Base-by-base conservation (phyloP, 257 asterid genomes). In the Ocimum tenuiflorum region DNA sequence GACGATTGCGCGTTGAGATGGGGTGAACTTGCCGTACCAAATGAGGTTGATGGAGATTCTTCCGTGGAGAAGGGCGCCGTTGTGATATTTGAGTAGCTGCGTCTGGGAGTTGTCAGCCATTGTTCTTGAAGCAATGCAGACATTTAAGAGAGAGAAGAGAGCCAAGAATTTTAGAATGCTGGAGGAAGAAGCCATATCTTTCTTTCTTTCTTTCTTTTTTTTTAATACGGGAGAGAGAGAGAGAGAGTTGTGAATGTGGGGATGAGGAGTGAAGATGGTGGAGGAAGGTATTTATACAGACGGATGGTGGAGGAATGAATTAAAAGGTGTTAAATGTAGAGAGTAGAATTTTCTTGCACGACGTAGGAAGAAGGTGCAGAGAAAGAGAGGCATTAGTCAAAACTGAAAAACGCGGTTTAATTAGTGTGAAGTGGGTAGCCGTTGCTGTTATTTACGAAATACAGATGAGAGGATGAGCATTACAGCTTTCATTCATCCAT, bases 11-110 rank as follows among this genome's bases (percentile, higher is more conserved):
- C 79, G 79, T 31, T 89, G 95, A 43, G 91, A 64, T 0, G 96
- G 83, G 39, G 77, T 81, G 83, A 86, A 86, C 7, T 82, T 79
- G 10, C 96, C 94, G 66, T 88, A 88, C 91, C 89, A 88, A 0
- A 88, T 82, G 6, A 86, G 62, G 31, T 86, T 86, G 0, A 88
- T 71, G 20, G 96, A 72, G 46, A 84, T 82, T 57, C 48, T 82
- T 36, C 96, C 96, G 4, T 49, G 59, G 8, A 88, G 88, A 12
- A 88, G 94, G 15, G 84, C 23, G 29, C 96, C 96, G 5, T 79
- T 80, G 91, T 88, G 96, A 60, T 27, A 27, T 27, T 27, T 27
- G 3, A 27, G 31, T 4, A 27, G 31, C 31, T 27, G 31, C 3
- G 31, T 58, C 22, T 48, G 75, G 0, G 61, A 69, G 19, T 62